Percentiles rank a stretch among this genome's conserved stretches.
These are phyloP conservation scores for Pseudocercospora cruenta DNA, from an alignment of 2,329 filamentous ascomycete species.

Conservation along the genomic window DNA sequence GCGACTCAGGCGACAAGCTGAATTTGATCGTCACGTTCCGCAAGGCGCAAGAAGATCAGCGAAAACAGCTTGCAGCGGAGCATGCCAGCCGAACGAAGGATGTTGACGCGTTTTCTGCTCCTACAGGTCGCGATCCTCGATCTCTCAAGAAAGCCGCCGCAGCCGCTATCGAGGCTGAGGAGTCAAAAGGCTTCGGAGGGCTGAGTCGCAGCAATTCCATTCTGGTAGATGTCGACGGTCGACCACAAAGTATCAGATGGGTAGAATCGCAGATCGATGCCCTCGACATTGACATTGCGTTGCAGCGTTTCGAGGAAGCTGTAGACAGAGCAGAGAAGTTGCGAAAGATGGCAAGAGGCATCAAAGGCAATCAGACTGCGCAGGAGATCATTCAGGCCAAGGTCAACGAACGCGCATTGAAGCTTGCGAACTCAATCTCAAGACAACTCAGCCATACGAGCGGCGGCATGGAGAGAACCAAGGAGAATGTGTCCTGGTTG, in stretches of 20 bases:
- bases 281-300: slow-evolving; percentile 90
- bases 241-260: slow-evolving; percentile 94
- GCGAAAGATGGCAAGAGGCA: slow-evolving; percentile 73
- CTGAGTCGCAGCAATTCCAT: slow-evolving; percentile 52
- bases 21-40: slow-evolving; percentile 84
- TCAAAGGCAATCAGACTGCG: slow-evolving; percentile 83
- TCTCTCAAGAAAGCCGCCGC: slow-evolving; percentile 63
- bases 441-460: slow-evolving; percentile 78
- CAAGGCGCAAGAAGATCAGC: slow-evolving; percentile 88
- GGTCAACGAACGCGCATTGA: slow-evolving; percentile 80
- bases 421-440: slow-evolving; percentile 76
- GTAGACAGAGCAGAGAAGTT: slow-evolving; percentile 85
- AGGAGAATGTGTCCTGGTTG: slow-evolving; percentile 81
- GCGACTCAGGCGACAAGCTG: slow-evolving; percentile 73
- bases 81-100: slow-evolving; percentile 80
- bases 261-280: slow-evolving; percentile 95
- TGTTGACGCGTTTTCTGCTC: slow-evolving; percentile 37
- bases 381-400: slow-evolving; percentile 93
- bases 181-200: slow-evolving; percentile 27
- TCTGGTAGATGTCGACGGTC: slow-evolving; percentile 93
- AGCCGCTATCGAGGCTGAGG: slow-evolving; percentile 50
- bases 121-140: slow-evolving; percentile 38
- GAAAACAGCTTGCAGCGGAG: slow-evolving; percentile 82
- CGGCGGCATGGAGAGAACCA: slow-evolving; percentile 75
- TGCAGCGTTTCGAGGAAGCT: slow-evolving; percentile 84